phyloP scores from a whole-genome alignment of 495 filamentous ascomycete species.

The Talaromyces ruber region DNA sequence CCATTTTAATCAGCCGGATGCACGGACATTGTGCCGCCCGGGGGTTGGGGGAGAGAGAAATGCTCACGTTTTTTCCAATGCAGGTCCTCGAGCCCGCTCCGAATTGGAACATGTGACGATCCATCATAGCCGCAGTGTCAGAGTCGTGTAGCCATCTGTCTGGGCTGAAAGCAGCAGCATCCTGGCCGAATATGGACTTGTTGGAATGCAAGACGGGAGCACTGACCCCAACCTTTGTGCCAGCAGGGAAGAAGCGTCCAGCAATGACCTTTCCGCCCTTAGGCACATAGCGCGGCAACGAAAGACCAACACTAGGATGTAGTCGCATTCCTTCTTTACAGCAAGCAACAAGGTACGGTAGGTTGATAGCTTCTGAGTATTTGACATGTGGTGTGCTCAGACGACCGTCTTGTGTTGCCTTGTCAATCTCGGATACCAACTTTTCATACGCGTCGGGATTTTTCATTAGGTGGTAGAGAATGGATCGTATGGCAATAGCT shows the following conservation, averaged over 20 bases:
- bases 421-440: conserved; percentile 46
- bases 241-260: conserved; percentile 14
- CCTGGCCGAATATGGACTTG: conserved; percentile 36
- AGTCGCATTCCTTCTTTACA: conserved; percentile 22
- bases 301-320: conserved; percentile 13
- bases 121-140: conserved; percentile 5
- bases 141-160: conserved; percentile 47
- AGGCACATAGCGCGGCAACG: conserved; percentile 15
- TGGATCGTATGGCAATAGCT: conserved; percentile 31
- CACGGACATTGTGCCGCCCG: no score
- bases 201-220: conserved; percentile 22
- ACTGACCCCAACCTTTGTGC: conserved; percentile 18
- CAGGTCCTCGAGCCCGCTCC: no score
- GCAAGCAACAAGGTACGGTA: conserved; percentile 34
- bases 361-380: conserved; percentile 22
- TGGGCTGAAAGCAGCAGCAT: conserved; percentile 40
- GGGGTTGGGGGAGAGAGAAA: no score
- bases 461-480: conserved; percentile 42
- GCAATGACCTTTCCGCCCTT: conserved; percentile 8
- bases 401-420: conserved; percentile 7
- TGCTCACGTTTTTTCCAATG: no score
- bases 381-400: conserved; percentile 10
- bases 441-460: conserved; percentile 34
- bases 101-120: no score
- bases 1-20: no score